Conservation (phyloP, 441 rosid species). For the Erysimum cheiri region DNA sequence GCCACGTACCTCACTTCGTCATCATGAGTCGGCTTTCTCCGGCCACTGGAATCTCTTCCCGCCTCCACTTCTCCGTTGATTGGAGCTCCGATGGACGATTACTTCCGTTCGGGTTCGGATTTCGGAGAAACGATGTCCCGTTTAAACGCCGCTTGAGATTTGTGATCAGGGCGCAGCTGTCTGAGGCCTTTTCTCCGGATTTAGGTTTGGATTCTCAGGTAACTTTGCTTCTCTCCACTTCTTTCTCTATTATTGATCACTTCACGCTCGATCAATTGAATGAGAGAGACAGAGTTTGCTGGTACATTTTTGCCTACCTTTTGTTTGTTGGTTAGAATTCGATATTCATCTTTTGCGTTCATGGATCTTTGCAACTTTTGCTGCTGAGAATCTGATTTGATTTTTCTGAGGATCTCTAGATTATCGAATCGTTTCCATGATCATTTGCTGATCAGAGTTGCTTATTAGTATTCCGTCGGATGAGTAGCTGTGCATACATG, state of each 20-base stretch:
- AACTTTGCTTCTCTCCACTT: constrained; percentile 5
- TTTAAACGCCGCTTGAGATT: constrained; percentile 53
- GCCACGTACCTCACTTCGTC: constrained; percentile 58
- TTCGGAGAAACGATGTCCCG: constrained; percentile 46
- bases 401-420: not conserved
- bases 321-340: constrained; percentile 4
- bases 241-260: not conserved
- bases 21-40: constrained; percentile 57
- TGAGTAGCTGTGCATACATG: constrained; percentile 28
- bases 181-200: constrained; percentile 60
- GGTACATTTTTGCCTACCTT: not conserved
- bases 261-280: constrained; percentile 41
- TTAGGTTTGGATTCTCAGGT: constrained; percentile 85
- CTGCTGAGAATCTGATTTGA: not conserved
- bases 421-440: constrained; percentile 1
- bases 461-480: not conserved
- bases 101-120: constrained; percentile 42
- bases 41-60: constrained; percentile 51
- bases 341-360: constrained; percentile 15
- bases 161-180: constrained; percentile 63
- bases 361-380: constrained; percentile 9
- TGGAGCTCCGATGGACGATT: constrained; percentile 42
- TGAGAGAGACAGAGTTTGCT: constrained; percentile 11
- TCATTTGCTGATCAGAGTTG: constrained; percentile 13
- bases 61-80: constrained; percentile 43